Evolutionary conservation across 495 filamentous ascomycete genomes (phyloP), one percentile per base, ranked within the genome.

Genomic region (Talaromyces trachyspermus): DNA sequence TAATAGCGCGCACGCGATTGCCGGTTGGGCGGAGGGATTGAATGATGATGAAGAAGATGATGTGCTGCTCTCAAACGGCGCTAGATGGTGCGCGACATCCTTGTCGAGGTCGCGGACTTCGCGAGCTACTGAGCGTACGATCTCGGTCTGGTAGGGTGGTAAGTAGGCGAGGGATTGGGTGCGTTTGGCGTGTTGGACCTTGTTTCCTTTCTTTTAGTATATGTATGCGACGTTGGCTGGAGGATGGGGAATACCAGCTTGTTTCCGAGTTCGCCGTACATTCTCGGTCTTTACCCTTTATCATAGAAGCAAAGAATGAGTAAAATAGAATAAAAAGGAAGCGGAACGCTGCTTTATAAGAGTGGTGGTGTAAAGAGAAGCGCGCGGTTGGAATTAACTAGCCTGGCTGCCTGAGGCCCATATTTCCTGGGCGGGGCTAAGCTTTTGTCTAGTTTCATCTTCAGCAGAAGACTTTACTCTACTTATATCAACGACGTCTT

Each of bases 181-280:
- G 53, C 94, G 80, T 75, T 97, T 97, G 62, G 91, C 94, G 69
- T 99, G 88, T 77, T 92, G 89, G 53, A 90, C 88, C 90, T 96
- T 55, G 33, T 48, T 17, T 19, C 4, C 6, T 44, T 19, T 22
- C 11, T 46, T 32, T 19, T 43, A 36, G 45, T 7, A 14, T 46
- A 17, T 15, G 5, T 22, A n/a, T 1, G 5, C 1, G 20, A 11
- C 23, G 33, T 25, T 42, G 22, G 17, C n/a, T 51, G 33, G 33
- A 12, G 19, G 19, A 26, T 10, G 15, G 33, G 29, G 6, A 70
- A 15, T 63, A 88, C 84, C 58, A 91, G 62, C 65, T 95, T 96
- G 60, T 88, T 89, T 26, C 85, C 88, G 29, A 88, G 68, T 60
- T 96, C 90, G 51, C 90, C 90, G 71, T 96, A 92, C 89, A 96